Evolutionary conservation across 768 basidiomycete genomes (phyloP).

Genomic region (Crepidotus variabilis): DNA sequence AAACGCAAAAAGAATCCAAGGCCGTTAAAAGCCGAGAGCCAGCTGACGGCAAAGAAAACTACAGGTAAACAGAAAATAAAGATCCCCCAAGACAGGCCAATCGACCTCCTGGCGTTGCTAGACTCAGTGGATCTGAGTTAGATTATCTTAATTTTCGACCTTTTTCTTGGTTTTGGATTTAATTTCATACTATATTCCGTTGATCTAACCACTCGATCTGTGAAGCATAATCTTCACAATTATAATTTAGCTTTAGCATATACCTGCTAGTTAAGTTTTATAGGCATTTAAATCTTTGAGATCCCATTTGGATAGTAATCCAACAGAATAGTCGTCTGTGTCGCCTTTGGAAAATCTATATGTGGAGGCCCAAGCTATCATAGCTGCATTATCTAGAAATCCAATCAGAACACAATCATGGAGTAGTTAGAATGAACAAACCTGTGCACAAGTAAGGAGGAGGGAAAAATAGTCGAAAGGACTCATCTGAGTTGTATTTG

Average conservation of each 20-base stretch:
- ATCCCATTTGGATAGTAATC: slow-evolving; percentile 71
- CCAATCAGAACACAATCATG: background rate
- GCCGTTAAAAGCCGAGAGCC: background rate
- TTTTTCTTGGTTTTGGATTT: background rate
- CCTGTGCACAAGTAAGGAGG: slow-evolving; percentile 81
- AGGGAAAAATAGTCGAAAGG: slow-evolving; percentile 62
- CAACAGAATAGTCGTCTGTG: slow-evolving; percentile 58
- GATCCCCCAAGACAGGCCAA: background rate
- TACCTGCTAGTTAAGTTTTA: background rate
- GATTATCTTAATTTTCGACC: background rate
- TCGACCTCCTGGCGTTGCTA: background rate
- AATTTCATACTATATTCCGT: background rate
- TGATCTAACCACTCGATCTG: too few relatives aligned
- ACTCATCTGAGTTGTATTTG: slow-evolving; percentile 17
- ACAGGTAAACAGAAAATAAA: background rate
- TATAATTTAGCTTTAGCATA: slow-evolving; percentile 8
- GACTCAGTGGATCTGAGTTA: background rate
- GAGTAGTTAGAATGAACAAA: slow-evolving; percentile 21
- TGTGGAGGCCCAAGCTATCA: slow-evolving; percentile 95
- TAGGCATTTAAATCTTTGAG: slow-evolving; percentile 48
- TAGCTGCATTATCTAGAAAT: slow-evolving; percentile 84
- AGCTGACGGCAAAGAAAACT: background rate
- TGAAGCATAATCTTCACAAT: background rate
- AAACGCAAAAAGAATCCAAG: background rate
- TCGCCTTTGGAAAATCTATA: slow-evolving; percentile 65